Evolutionary conservation across 2,329 filamentous ascomycete species (phyloP), one percentile per base, ranked within the genome.

Genomic region (Myriangium duriaei): DNA sequence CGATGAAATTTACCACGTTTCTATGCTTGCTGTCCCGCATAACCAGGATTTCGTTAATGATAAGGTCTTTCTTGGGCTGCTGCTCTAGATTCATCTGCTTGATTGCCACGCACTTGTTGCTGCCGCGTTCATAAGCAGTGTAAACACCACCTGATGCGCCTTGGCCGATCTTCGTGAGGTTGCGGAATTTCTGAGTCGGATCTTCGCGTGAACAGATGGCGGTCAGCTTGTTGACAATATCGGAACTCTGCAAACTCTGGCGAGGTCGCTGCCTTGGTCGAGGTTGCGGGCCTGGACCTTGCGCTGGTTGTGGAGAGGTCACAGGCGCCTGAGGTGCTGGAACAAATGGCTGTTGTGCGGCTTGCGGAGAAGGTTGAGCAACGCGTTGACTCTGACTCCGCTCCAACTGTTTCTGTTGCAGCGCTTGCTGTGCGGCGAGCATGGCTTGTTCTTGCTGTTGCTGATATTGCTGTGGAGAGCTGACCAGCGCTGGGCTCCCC

Each of bases 1-100:
- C 91, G 64, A 96, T 88, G 61, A 96, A 98, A 61, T 98, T 98
- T 62, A 98, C 91, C 61, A 98, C 93, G 57, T 96, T 96, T 52
- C 86, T 88, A 57, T 98, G 91, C 42, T 84, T 91, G 68, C 87
- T 95, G 53, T 96, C 91, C 65, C 92, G 94, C 91, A 98, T 98
- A 42, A 98, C 91, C 42, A 98, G 64, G 49, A 98, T 98, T 58
- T 98, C 91, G 59, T 98, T 98, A 62, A 98, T 95, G 53, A 98
- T 98, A 34, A 96, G 68, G 51, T 98, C 91, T 61, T 98, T 98
- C 72, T 96, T 96, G 2, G 91, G 91, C 54, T 98, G 91, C 61
- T 96, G 82, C 59, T 96, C 91, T 40, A 98, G 66, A 49, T 96
- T 96, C 91, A 98, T 98, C 67, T 98, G 91, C 67, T 98, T 98